Evolutionary conservation across 2,329 filamentous ascomycete species (phyloP).

Genomic region (Aspergillus cejpii): DNA sequence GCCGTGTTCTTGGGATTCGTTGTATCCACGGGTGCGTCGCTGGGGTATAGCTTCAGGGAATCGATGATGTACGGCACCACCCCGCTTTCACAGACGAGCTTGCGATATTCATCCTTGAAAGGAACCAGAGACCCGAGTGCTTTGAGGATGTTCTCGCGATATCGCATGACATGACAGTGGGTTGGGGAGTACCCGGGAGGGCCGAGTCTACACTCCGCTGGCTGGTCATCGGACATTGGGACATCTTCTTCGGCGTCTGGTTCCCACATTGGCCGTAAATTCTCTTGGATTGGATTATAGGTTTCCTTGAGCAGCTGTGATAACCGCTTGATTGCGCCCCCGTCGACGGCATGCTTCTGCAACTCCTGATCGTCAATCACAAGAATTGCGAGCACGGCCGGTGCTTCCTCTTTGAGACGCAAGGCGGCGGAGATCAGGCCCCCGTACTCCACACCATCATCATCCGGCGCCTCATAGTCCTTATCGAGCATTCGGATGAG

Average conservation of each 20-base stretch:
- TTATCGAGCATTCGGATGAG: slow-evolving; percentile 61
- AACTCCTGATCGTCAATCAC: slow-evolving; percentile 71
- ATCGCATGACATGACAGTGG: slow-evolving; percentile 62
- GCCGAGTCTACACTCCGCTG: slow-evolving; percentile 49
- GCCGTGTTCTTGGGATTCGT: slow-evolving; percentile 32
- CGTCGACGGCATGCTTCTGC: slow-evolving; percentile 75
- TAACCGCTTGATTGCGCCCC: slow-evolving; percentile 55
- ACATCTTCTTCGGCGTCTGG: slow-evolving; percentile 28
- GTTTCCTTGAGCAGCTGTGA: slow-evolving; percentile 59
- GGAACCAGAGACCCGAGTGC: slow-evolving; percentile 76
- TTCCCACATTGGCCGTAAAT: slow-evolving; percentile 51
- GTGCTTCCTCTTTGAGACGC: slow-evolving; percentile 61
- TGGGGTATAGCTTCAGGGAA: slow-evolving; percentile 59
- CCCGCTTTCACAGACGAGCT: slow-evolving; percentile 74
- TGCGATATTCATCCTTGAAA: slow-evolving; percentile 76
- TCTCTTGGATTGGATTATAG: slow-evolving; percentile 53
- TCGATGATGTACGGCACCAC: slow-evolving; percentile 75
- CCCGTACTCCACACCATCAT: slow-evolving; percentile 36
- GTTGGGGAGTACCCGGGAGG: slow-evolving; percentile 55
- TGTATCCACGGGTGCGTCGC: slow-evolving; percentile 22
- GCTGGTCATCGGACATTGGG: slow-evolving; percentile 17
- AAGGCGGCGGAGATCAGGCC: slow-evolving; percentile 41
- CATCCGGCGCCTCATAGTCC: slow-evolving; percentile 36
- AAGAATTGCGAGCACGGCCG: slow-evolving; percentile 68
- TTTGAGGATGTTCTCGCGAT: slow-evolving; percentile 68